A percentile compares a stretch with the other conserved stretches of the same genome.
These are phyloP conservation scores for Eucalyptus pauciflora DNA, from an alignment of 345 rosid genomes.

Conservation along the genomic window DNA sequence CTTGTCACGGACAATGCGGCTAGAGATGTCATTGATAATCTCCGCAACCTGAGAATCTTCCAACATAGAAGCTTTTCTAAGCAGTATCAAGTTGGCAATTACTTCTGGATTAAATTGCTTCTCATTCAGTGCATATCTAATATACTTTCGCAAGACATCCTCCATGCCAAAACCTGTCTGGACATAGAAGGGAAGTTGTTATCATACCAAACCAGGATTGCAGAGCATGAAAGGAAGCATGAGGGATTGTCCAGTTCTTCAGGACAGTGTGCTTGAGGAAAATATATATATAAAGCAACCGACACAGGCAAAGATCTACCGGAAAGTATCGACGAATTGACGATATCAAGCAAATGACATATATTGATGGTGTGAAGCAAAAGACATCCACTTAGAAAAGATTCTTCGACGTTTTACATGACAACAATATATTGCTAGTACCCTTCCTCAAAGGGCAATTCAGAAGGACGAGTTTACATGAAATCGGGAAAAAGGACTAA, in stretches of 20 bases:
- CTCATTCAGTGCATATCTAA: slow-evolving; percentile 82
- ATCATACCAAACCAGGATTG: slow-evolving; percentile 4
- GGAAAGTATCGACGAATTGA: not conserved
- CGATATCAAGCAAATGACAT: not conserved
- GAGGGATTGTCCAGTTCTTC: not conserved
- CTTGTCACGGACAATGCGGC: slow-evolving; percentile 70
- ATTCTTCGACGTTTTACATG: not conserved
- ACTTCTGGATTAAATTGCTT: slow-evolving; percentile 77
- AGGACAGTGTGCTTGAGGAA: not conserved
- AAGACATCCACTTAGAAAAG: not conserved
- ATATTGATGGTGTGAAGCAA: not conserved
- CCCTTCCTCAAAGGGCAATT: not conserved
- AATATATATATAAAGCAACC: not conserved
- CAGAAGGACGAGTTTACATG: not conserved
- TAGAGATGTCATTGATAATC: slow-evolving; percentile 74
- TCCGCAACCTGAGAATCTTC: slow-evolving; percentile 62
- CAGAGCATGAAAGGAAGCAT: not conserved
- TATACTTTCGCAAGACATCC: slow-evolving; percentile 84
- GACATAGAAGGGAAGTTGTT: slow-evolving; percentile 14
- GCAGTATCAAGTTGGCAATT: slow-evolving; percentile 51
- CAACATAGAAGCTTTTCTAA: slow-evolving; percentile 69
- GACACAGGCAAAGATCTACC: not conserved
- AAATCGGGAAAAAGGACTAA: not conserved
- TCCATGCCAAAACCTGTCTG: slow-evolving; percentile 95
- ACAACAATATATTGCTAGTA: not conserved